Evolutionary conservation across 768 basidiomycete species (phyloP), one percentile per base, ranked within the genome.

Genomic region (Pisolithus albus): DNA sequence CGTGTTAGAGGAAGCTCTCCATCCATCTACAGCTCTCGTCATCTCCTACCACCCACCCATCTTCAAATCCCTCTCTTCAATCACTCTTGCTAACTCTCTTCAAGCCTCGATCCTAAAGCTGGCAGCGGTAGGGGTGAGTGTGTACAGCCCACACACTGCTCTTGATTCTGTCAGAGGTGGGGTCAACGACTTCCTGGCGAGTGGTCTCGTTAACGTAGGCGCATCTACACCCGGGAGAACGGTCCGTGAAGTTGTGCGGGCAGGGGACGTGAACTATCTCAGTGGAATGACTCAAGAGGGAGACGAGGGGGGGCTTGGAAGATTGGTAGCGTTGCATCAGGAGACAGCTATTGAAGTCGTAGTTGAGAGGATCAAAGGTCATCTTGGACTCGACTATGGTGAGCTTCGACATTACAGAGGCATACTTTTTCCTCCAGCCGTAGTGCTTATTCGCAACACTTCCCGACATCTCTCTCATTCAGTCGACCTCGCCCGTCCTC

Each of bases 101-200:
- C 92, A 95, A 69, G 66, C 79, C 2, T 87, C 86, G 4, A 76
- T 98, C 21, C 78, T 98, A 5, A 77, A 73, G 50, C 90, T 93
- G 55, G 84, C 85, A 0, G 84, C 89, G 1, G 75, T 81, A 11
- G 93, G 93, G 0, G 84, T 97, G 51, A 87, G 86, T 1, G 78
- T 97, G 5, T 95, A 88, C 70, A 79, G 78, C 38, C 92, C 95
- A 2, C 95, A 98, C 69, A 91, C 88, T 0, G 81, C 91, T 0
- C 76, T 96, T 16, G 95, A 98, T 69, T 77, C 76, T n/a, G 82
- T 88, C 1, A 76, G 79, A 59, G 88, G 80, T 5, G 94, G 95
- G 0, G 80, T 95, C 49, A 96, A 95, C 62, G 92, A 94, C 68
- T 96, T 89, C 88, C 78, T 93, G 15, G 87, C 82, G 1, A 62